Conservation (phyloP, 2,329 filamentous ascomycete genomes). For the Stromatinia cepivora region DNA sequence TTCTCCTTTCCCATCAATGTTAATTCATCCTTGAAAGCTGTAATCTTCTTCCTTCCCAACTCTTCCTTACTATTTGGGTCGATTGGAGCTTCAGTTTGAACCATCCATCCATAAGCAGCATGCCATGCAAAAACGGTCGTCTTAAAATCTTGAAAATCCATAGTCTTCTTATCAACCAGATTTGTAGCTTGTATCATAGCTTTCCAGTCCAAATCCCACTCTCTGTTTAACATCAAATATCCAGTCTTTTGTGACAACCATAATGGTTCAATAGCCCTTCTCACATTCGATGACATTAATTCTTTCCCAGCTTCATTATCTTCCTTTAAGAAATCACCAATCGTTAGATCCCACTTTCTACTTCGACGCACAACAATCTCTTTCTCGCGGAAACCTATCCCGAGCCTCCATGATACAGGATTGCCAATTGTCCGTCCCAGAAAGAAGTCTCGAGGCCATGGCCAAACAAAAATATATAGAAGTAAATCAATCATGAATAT, state of each 20-base stretch:
- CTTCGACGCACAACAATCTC: constrained; percentile 83
- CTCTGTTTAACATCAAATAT: constrained; percentile 78
- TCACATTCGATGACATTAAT: constrained; percentile 61
- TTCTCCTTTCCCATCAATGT: constrained; percentile 78
- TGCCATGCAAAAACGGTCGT: constrained; percentile 69
- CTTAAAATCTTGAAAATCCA: constrained; percentile 65
- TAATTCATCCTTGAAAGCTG: constrained; percentile 77
- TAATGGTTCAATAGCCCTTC: constrained; percentile 67
- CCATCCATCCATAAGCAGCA: constrained; percentile 69
- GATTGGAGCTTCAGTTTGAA: constrained; percentile 60
- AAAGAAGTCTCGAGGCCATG: constrained; percentile 74
- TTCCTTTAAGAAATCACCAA: constrained; percentile 43
- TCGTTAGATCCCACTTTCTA: constrained; percentile 66
- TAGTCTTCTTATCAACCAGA: constrained; percentile 63
- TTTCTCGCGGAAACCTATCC: constrained; percentile 71
- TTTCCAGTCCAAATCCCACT: constrained; percentile 86
- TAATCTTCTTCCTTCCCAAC: constrained; percentile 69
- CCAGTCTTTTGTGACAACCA: constrained; percentile 77
- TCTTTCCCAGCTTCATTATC: constrained; percentile 52
- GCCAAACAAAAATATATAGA: constrained; percentile 66
- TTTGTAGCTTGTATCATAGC: constrained; percentile 74
- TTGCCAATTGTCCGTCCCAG: constrained; percentile 57
- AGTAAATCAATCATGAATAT: constrained; percentile 75
- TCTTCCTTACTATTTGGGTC: constrained; percentile 55
- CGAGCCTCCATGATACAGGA: constrained; percentile 72